Conservation (phyloP, 2,329 filamentous ascomycete species). For the Fusarium coicis region DNA sequence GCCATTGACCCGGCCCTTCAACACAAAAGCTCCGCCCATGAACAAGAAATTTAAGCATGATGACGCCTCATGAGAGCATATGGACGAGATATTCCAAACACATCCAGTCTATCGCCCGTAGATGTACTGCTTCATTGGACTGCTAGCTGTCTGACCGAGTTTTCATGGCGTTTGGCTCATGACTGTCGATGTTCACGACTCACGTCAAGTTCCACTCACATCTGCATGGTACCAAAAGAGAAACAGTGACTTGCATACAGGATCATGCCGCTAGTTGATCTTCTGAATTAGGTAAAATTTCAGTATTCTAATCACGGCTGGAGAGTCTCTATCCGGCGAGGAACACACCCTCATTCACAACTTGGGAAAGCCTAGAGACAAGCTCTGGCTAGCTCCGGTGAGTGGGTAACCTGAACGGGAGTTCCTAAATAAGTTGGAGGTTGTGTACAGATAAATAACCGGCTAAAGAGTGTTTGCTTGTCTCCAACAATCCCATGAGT, state of each 20-base stretch:
- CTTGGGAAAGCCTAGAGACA: neutral
- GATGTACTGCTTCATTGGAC: neutral
- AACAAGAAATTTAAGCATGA: neutral
- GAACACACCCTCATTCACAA: neutral
- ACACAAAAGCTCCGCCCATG: neutral
- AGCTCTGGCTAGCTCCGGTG: neutral
- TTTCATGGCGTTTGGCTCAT: slow-evolving; percentile 1
- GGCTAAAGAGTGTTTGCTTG: neutral
- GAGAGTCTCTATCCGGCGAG: neutral
- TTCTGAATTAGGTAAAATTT: neutral
- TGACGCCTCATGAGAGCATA: neutral
- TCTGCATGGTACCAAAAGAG: neutral
- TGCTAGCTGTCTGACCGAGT: too few relatives aligned
- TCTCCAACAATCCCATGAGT: neutral
- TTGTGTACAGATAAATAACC: too few relatives aligned
- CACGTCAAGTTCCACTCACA: neutral
- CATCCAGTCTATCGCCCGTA: rapidly evolving
- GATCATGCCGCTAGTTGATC: neutral
- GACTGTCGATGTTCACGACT: neutral
- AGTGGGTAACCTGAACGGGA: neutral
- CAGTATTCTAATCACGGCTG: neutral
- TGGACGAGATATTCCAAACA: rapidly evolving
- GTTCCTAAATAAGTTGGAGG: neutral
- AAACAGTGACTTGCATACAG: neutral
- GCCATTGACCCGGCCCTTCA: neutral